A percentile compares a stretch with the other conserved stretches of the same genome.
Conservation (phyloP, 805 yeast species). For the Starmerella etchellsii region DNA sequence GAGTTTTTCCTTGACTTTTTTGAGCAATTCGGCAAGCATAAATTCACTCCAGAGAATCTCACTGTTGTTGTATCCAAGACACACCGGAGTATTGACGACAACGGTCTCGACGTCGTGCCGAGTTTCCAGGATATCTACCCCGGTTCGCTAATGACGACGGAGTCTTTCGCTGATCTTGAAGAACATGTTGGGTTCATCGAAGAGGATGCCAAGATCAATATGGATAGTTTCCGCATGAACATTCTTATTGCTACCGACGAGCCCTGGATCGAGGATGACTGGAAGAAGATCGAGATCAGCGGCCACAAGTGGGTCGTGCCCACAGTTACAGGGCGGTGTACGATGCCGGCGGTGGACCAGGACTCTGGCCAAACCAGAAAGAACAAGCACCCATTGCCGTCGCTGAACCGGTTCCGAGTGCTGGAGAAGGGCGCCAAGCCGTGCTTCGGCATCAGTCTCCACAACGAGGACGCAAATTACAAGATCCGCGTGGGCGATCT, state of each 20-base stretch:
- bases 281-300: conserved; percentile 22
- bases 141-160: conserved; percentile 23
- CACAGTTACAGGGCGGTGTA: conserved; percentile 25
- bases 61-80: conserved; percentile 21
- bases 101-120: conserved; percentile 10
- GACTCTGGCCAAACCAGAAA: conserved; percentile 19
- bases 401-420: conserved; percentile 23
- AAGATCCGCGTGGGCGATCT: conserved; percentile 23
- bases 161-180: conserved; percentile 22
- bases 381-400: conserved; percentile 23
- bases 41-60: conserved; percentile 12
- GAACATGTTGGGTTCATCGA: conserved; percentile 16
- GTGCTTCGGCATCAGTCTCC: conserved; percentile 25
- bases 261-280: conserved; percentile 28
- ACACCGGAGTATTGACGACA: conserved; percentile 18
- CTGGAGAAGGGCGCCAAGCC: conserved; percentile 25
- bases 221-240: conserved; percentile 27
- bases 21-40: not conserved
- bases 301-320: conserved; percentile 23
- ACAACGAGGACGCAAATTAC: conserved; percentile 20
- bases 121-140: conserved; percentile 27
- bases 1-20: conserved; percentile 9
- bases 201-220: conserved; percentile 15
- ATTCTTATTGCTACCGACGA: conserved; percentile 23
- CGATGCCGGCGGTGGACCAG: conserved; percentile 25